A percentile compares a stretch with the other conserved stretches of the same genome.
Evolutionary conservation across 179 eudicot genomes (phyloP).

Genomic region (Spinacia oleracea): DNA sequence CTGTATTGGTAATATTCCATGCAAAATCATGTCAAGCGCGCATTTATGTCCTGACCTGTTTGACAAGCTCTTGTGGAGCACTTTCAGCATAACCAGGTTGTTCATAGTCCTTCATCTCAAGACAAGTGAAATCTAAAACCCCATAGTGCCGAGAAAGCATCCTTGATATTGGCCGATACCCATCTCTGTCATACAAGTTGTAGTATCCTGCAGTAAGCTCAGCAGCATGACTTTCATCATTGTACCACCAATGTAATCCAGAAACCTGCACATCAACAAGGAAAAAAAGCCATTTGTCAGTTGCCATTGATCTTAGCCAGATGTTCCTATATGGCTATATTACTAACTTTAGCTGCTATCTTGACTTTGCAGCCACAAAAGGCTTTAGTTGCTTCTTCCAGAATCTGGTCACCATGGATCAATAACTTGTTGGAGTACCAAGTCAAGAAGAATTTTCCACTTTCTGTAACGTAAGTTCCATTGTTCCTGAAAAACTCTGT

Average conservation of each 20-base stretch:
- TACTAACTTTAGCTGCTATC: conserved; percentile 63
- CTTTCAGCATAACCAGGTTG: conserved; percentile 58
- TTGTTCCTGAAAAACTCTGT: conserved; percentile 62
- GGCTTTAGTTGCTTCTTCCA: conserved; percentile 78
- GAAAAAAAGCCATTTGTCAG: not conserved
- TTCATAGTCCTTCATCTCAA: conserved; percentile 81
- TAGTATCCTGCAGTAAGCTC: conserved; percentile 90
- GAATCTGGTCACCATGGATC: conserved; percentile 76
- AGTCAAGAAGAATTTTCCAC: conserved; percentile 78
- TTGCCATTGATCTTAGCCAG: not conserved
- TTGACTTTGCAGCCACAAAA: conserved; percentile 66
- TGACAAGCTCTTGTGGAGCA: conserved; percentile 73
- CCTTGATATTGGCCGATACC: conserved; percentile 76
- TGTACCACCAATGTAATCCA: conserved; percentile 95
- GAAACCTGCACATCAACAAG: conserved; percentile 44
- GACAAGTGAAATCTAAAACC: conserved; percentile 59
- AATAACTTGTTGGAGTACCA: conserved; percentile 84
- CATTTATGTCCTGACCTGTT: conserved; percentile 52
- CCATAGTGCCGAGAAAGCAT: conserved; percentile 76
- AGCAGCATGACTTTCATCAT: conserved; percentile 65
- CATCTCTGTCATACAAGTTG: conserved; percentile 66
- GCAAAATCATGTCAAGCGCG: not conserved
- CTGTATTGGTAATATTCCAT: no score
- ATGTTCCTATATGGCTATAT: not conserved
- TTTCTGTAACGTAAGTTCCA: conserved; percentile 62